phyloP scores from a whole-genome alignment of 768 basidiomycete species.

The Suillus variegatus region DNA sequence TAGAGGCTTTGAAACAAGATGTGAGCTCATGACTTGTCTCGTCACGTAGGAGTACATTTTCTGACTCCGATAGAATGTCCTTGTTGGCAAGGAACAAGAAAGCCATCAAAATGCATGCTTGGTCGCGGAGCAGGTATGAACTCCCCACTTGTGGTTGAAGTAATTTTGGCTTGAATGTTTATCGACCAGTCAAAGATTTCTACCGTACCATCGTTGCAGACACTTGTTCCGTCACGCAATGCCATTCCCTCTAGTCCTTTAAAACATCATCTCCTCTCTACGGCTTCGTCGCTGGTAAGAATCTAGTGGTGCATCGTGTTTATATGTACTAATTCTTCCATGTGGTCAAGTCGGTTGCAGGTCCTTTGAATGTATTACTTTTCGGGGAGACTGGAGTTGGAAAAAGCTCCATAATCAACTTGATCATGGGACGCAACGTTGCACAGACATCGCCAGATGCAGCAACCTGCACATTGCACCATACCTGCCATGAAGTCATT shows the following conservation, averaged over 20 bases:
- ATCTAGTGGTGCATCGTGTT: not conserved
- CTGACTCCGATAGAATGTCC: not conserved
- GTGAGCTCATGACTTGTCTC: not conserved
- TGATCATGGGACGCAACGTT: constrained; percentile 24
- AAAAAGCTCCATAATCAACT: not conserved
- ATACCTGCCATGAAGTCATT: constrained; percentile 22
- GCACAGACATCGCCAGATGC: constrained; percentile 34
- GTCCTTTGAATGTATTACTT: not conserved
- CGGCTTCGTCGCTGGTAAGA: not conserved
- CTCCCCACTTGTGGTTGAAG: not conserved
- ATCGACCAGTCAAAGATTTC: too few relatives aligned
- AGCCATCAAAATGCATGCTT: not conserved
- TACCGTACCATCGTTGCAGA: too few relatives aligned
- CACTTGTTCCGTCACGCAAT: too few relatives aligned
- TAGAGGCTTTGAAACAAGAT: not conserved
- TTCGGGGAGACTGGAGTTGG: not conserved
- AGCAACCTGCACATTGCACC: constrained; percentile 37
- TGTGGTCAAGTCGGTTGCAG: not conserved
- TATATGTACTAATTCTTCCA: not conserved
- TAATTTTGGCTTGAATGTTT: too few relatives aligned
- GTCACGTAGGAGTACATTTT: not conserved
- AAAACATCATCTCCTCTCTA: not conserved
- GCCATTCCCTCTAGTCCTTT: not conserved
- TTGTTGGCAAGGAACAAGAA: not conserved
- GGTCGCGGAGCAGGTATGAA: not conserved